Evolutionary conservation across 2,329 filamentous ascomycete genomes (phyloP).

Genomic region (Aspergillus thermomutatus): DNA sequence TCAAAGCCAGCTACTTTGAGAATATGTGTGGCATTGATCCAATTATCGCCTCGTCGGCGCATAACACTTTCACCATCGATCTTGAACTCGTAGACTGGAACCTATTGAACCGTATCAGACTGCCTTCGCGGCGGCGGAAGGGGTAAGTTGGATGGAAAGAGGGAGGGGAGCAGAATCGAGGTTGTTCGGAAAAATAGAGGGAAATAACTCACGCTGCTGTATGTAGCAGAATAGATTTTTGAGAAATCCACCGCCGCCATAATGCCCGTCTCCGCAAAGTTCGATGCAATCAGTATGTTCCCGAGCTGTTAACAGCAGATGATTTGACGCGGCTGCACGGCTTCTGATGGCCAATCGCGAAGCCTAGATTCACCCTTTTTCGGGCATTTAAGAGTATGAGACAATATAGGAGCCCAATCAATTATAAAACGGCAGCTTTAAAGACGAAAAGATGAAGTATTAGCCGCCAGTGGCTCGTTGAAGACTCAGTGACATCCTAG

Average conservation of each 20-base stretch:
- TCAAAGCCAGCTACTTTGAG: slow-evolving; percentile 96
- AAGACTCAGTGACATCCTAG: slow-evolving; percentile 23
- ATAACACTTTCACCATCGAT: slow-evolving; percentile 90
- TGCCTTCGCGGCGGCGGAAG: neutral
- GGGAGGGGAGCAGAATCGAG: neutral
- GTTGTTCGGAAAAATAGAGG: neutral
- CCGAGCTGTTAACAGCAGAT: slow-evolving; percentile 16
- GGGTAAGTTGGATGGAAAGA: neutral
- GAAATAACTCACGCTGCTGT: slow-evolving; percentile 54
- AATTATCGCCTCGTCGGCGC: slow-evolving; percentile 87
- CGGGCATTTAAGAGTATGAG: slow-evolving; percentile 7
- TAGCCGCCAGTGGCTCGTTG: slow-evolving; percentile 31
- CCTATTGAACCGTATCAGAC: slow-evolving; percentile 50
- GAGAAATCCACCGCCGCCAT: slow-evolving; percentile 36
- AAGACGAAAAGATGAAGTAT: slow-evolving; percentile 11
- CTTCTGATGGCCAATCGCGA: slow-evolving; percentile 7
- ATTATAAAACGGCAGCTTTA: slow-evolving; percentile 14
- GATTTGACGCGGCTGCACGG: slow-evolving; percentile 9
- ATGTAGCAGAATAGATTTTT: slow-evolving; percentile 62
- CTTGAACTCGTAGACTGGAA: slow-evolving; percentile 92
- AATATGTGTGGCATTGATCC: slow-evolving; percentile 99
- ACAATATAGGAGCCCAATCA: neutral
- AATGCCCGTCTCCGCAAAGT: slow-evolving; percentile 21
- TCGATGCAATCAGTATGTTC: slow-evolving; percentile 18
- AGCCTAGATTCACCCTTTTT: slow-evolving; percentile 6